Percentiles rank a stretch among this genome's conserved stretches.
Conservation (phyloP, 768 basidiomycete species). For the Naganishia kalamii region DNA sequence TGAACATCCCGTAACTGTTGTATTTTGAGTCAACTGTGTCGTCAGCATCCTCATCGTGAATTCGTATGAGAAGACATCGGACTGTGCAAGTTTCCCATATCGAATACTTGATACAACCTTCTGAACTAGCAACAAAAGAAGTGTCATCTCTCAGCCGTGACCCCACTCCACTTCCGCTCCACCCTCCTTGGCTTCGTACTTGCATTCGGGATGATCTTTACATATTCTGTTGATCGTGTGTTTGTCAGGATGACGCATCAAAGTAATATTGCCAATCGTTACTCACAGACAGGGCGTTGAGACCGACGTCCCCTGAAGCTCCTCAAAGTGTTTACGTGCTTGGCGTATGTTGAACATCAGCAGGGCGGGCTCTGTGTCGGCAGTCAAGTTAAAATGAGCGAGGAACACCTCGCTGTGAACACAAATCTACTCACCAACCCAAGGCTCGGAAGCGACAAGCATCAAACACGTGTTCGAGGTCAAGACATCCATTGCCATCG, state of each 20-base stretch:
- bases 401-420: not conserved
- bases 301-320: slow-evolving; percentile 50
- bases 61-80: too few species aligned
- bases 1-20: too few species aligned
- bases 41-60: too few species aligned
- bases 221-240: slow-evolving; percentile 8
- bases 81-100: too few species aligned
- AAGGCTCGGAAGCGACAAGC: slow-evolving; percentile 79
- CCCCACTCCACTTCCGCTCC: slow-evolving; percentile 13
- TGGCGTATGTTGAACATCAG: slow-evolving; percentile 80
- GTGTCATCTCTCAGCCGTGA: slow-evolving; percentile 17
- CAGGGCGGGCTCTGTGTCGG: slow-evolving; percentile 70
- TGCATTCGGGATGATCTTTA: slow-evolving; percentile 22
- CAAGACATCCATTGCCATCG: slow-evolving; percentile 66
- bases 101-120: not conserved
- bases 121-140: too few species aligned
- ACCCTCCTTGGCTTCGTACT: slow-evolving; percentile 6
- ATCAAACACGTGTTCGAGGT: slow-evolving; percentile 90
- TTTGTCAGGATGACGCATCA: not conserved
- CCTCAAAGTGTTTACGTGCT: slow-evolving; percentile 79
- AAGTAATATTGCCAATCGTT: not conserved
- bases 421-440: slow-evolving; percentile 60
- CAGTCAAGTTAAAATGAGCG: slow-evolving; percentile 6
- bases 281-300: slow-evolving; percentile 43
- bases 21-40: too few species aligned